These are phyloP conservation scores for Mucor indicus DNA, from an alignment of 371 early-diverging fungal genomes.

Conservation along the genomic window DNA sequence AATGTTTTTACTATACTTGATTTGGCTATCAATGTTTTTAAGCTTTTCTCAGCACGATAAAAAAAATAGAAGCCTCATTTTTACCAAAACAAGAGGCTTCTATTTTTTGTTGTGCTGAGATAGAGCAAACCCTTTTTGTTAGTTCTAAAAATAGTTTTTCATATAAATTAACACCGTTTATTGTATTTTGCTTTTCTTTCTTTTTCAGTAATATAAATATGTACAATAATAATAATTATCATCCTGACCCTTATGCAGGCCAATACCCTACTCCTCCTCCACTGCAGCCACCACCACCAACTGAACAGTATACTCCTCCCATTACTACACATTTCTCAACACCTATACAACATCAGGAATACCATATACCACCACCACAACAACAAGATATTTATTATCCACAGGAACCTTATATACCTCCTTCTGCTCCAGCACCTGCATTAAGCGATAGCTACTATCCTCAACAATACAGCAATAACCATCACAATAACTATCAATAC, in stretches of 20 bases:
- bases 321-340: background rate
- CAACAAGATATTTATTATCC: background rate
- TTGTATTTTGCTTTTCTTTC: background rate
- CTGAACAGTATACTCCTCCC: background rate
- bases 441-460: background rate
- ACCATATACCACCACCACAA: background rate
- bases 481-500: background rate
- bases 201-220: background rate
- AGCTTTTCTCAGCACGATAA: no score
- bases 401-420: background rate
- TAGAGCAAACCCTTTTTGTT: no score
- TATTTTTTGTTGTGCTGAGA: no score
- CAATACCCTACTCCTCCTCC: constrained; percentile 34
- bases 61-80: no score
- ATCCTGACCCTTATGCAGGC: constrained; percentile 31
- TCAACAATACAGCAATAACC: constrained; percentile 3
- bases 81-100: no score
- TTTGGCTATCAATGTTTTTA: no score
- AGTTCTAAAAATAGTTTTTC: no score
- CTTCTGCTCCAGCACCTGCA: background rate
- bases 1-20: no score
- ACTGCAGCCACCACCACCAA: background rate
- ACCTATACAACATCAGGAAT: background rate
- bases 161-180: constrained; percentile 2
- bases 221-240: constrained; percentile 4